A percentile compares a stretch with the other conserved stretches of the same genome.
These are phyloP conservation scores for Astraeus odoratus DNA, from an alignment of 768 basidiomycete species.

Conservation along the genomic window DNA sequence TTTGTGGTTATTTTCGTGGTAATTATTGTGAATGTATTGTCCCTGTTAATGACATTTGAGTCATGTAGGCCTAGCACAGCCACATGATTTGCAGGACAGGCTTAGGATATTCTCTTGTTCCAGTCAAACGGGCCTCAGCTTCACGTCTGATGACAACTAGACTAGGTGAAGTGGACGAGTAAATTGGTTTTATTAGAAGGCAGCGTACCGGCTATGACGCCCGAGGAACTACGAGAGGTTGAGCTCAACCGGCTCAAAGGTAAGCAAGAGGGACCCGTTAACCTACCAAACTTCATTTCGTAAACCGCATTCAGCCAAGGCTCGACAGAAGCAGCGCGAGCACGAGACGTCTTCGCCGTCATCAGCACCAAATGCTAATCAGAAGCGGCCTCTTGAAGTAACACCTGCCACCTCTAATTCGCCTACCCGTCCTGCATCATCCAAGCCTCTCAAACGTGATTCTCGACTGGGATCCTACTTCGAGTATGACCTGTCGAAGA, in stretches of 20 bases:
- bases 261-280: conserved; percentile 16
- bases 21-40: background rate
- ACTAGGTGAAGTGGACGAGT: too few relatives aligned
- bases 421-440: conserved; percentile 46
- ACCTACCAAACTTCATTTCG: conserved; percentile 2
- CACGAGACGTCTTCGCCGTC: conserved; percentile 43
- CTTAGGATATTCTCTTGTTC: too few relatives aligned
- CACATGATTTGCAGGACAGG: too few relatives aligned
- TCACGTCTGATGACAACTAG: too few relatives aligned
- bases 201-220: conserved; percentile 31
- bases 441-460: conserved; percentile 57
- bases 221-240: conserved; percentile 64
- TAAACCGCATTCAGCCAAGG: conserved; percentile 50
- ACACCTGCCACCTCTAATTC: conserved; percentile 52
- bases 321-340: conserved; percentile 62
- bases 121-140: too few relatives aligned
- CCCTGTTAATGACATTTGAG: too few relatives aligned
- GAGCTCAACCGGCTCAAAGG: conserved; percentile 80
- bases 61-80: too few relatives aligned
- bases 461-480: conserved; percentile 86
- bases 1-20: background rate
- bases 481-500: conserved; percentile 94
- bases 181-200: background rate
- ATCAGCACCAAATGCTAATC: conserved; percentile 49
- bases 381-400: conserved; percentile 64